Evolutionary conservation across 495 filamentous ascomycete species (phyloP).

Genomic region (Neurospora sp.): DNA sequence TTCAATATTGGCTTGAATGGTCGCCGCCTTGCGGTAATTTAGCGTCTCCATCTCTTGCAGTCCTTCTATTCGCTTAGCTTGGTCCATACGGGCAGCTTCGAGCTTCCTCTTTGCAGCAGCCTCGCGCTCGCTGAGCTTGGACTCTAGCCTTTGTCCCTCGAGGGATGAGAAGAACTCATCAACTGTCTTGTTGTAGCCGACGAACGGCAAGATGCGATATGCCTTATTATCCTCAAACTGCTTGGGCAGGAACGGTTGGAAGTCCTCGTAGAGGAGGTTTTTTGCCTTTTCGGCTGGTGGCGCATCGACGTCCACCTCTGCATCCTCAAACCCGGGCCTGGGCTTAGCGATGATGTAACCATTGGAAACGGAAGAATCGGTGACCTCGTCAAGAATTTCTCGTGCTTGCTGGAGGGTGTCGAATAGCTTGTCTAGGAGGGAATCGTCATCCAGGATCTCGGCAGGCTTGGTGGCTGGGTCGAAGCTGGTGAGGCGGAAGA

Average conservation of each 20-base stretch:
- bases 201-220: conserved; percentile 58
- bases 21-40: conserved; percentile 79
- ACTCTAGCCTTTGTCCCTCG: conserved; percentile 87
- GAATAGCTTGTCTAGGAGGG: conserved; percentile 53
- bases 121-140: conserved; percentile 69
- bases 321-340: conserved; percentile 16
- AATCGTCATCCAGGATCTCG: conserved; percentile 56
- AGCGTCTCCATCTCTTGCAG: conserved; percentile 68
- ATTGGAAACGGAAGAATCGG: conserved; percentile 44
- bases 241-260: conserved; percentile 81
- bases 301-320: background rate
- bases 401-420: conserved; percentile 57
- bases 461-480: conserved; percentile 54
- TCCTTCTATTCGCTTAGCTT: conserved; percentile 71
- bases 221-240: conserved; percentile 65
- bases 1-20: conserved; percentile 81
- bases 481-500: conserved; percentile 56
- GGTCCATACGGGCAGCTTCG: conserved; percentile 69
- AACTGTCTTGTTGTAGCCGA: conserved; percentile 83
- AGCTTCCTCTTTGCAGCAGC: conserved; percentile 71
- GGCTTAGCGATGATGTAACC: conserved; percentile 86
- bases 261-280: conserved; percentile 76
- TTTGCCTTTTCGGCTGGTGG: conserved; percentile 26
- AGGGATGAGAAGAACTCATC: conserved; percentile 96
- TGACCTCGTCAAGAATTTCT: conserved; percentile 50